phyloP scores from a whole-genome alignment of 768 basidiomycete genomes.

The Auricularia heimuer region DNA sequence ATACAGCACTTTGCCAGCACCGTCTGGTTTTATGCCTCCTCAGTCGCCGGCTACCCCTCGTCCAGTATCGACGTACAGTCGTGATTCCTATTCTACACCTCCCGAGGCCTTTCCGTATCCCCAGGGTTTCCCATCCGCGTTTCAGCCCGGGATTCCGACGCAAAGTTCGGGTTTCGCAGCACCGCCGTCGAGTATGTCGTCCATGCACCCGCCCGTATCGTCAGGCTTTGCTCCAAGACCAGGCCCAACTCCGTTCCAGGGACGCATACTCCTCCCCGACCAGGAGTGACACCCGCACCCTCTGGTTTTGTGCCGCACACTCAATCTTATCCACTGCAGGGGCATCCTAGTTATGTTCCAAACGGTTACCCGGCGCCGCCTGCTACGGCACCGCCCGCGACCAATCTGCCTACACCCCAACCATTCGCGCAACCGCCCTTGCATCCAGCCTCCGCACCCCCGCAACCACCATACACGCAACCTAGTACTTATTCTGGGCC shows the following conservation, averaged over 20 bases:
- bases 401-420: background rate
- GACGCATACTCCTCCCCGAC: slow-evolving; percentile 4
- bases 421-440: background rate
- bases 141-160: background rate
- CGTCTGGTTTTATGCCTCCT: slow-evolving; percentile 5
- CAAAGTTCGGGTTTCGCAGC: slow-evolving; percentile 1
- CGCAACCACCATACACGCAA: background rate
- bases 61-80: slow-evolving; percentile 8
- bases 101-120: slow-evolving; percentile 7
- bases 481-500: background rate
- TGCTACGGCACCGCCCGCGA: background rate
- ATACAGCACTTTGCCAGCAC: background rate
- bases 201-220: background rate
- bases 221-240: slow-evolving; percentile 3
- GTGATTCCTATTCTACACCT: background rate
- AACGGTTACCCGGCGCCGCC: slow-evolving; percentile 1
- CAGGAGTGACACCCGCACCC: slow-evolving; percentile 5
- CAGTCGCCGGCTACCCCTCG: slow-evolving; percentile 1
- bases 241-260: background rate
- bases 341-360: slow-evolving; percentile 2
- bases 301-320: slow-evolving; percentile 3
- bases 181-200: background rate
- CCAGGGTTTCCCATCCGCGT: background rate
- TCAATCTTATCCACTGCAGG: background rate
- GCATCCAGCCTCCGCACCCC: slow-evolving; percentile 5